These are phyloP conservation scores for Candida morakotiae DNA, from an alignment of 805 yeast genomes.

Conservation along the genomic window DNA sequence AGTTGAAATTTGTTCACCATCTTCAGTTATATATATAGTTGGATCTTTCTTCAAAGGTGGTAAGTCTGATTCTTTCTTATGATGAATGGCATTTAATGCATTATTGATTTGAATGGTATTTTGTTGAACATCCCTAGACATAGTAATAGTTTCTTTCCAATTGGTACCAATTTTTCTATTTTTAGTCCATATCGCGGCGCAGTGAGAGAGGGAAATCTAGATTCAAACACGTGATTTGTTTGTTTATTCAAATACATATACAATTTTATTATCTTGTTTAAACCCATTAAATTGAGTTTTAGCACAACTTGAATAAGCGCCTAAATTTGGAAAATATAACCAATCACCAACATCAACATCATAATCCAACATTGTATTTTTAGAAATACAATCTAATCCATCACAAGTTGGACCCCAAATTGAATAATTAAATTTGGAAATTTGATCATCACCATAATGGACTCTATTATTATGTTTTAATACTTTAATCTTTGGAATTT, in stretches of 20 bases:
- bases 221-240: neutral
- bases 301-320: constrained; percentile 92
- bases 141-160: too few species aligned
- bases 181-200: too few species aligned
- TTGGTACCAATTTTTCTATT: too few species aligned
- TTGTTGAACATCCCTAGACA: constrained; percentile 7
- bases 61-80: constrained; percentile 21
- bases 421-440: constrained; percentile 42
- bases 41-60: constrained; percentile 27
- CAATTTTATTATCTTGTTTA: constrained; percentile 52
- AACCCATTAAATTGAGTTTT: constrained; percentile 94
- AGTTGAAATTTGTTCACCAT: constrained; percentile 55
- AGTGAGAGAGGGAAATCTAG: neutral
- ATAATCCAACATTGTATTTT: constrained; percentile 47
- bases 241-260: constrained; percentile 44
- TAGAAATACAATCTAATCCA: constrained; percentile 81
- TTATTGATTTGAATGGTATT: constrained; percentile 48
- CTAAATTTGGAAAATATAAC: constrained; percentile 78
- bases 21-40: constrained; percentile 48
- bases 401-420: constrained; percentile 99
- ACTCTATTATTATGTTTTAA: constrained; percentile 52
- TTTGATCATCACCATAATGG: constrained; percentile 28
- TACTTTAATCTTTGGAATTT: constrained; percentile 66
- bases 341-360: constrained; percentile 84
- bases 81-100: constrained; percentile 57